Conservation (phyloP, 208 protist genomes). For the Herpetomonas tarakana region DNA sequence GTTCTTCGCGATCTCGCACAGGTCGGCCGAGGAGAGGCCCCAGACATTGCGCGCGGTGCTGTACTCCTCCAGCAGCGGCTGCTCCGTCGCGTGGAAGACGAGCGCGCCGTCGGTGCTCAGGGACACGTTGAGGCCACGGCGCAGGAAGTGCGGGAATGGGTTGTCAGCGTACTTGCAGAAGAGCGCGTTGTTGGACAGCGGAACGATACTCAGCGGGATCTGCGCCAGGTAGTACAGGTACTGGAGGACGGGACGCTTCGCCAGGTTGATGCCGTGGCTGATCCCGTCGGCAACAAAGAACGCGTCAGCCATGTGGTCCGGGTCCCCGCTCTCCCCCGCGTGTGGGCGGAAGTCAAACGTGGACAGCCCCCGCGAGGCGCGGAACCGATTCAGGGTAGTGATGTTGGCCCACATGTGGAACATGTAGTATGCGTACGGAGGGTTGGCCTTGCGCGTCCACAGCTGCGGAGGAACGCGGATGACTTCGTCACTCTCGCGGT, state of each 20-base stretch:
- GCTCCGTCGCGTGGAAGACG: conserved; percentile 96
- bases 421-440: conserved; percentile 92
- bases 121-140: conserved; percentile 94
- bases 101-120: conserved; percentile 94
- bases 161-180: conserved; percentile 96
- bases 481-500: conserved; percentile 47
- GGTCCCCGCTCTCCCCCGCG: conserved; percentile 92
- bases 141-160: conserved; percentile 94
- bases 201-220: conserved; percentile 96
- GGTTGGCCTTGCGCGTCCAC: conserved; percentile 58
- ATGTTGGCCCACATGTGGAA: conserved; percentile 99
- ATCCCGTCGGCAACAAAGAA: conserved; percentile 88
- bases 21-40: conserved; percentile 74
- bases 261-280: conserved; percentile 96
- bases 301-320: conserved; percentile 88
- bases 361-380: conserved; percentile 74
- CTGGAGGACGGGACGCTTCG: conserved; percentile 91
- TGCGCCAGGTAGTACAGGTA: conserved; percentile 99
- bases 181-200: conserved; percentile 98
- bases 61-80: conserved; percentile 92
- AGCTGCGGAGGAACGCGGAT: conserved; percentile 29
- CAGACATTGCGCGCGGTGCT: conserved; percentile 83
- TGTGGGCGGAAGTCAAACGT: conserved; percentile 97
- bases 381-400: conserved; percentile 92
- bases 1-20: conserved; percentile 82